Evolutionary conservation across 768 basidiomycete genomes (phyloP).

Genomic region (Pisolithus sp.): DNA sequence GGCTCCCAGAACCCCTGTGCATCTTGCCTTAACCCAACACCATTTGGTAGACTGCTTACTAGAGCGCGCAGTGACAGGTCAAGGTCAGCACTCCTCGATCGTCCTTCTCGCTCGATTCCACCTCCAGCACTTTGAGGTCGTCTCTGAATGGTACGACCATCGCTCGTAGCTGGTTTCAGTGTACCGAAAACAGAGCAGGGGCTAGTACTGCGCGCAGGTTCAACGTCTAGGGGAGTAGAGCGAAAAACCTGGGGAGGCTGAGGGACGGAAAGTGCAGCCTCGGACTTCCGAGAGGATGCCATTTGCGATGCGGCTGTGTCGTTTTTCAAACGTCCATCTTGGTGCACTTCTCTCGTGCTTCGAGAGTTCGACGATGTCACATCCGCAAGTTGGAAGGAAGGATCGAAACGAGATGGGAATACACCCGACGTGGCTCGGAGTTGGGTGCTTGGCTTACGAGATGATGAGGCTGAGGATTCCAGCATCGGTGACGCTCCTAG

Average conservation of each 20-base stretch:
- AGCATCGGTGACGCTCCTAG: background rate
- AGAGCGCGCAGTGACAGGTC: background rate
- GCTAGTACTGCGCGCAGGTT: background rate
- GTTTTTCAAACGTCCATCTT: background rate
- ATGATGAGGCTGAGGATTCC: background rate
- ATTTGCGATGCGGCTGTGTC: no score
- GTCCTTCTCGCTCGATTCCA: background rate
- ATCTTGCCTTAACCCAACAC: constrained; percentile 15
- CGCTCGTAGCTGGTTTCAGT: background rate
- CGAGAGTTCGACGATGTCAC: background rate
- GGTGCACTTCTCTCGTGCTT: background rate
- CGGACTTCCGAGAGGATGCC: background rate
- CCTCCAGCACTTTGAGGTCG: background rate
- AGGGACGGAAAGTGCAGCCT: background rate
- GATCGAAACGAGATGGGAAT: background rate
- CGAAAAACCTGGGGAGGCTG: background rate
- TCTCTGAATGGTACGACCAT: background rate
- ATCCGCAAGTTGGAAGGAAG: background rate
- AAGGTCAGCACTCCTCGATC: background rate
- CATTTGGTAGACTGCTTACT: constrained; percentile 1
- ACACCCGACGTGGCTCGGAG: background rate
- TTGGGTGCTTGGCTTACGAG: background rate
- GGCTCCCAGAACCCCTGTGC: constrained; percentile 26
- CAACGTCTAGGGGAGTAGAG: background rate
- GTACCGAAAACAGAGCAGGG: background rate